phyloP scores from a whole-genome alignment of 345 rosid species.

The Syzygium aqueum region DNA sequence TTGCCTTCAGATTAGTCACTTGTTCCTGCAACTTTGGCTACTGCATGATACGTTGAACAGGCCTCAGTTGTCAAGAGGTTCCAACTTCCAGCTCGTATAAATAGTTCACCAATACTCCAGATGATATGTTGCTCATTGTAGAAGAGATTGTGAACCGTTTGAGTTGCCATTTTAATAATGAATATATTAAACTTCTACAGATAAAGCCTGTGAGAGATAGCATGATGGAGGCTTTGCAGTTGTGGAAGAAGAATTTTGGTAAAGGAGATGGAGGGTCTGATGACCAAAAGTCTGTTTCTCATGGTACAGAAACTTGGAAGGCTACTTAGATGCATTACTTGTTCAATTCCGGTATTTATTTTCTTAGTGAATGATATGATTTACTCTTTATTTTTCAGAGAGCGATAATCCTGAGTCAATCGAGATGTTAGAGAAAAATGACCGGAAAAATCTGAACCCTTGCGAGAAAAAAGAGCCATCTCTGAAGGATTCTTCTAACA shows the following conservation, averaged over 20 bases:
- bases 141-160: not conserved
- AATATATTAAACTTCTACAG: slow-evolving; percentile 26
- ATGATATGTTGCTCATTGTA: not conserved
- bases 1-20: not conserved
- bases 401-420: slow-evolving; percentile 21
- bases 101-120: not conserved
- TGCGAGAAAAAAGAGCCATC: slow-evolving; percentile 31
- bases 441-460: slow-evolving; percentile 28
- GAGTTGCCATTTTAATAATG: not conserved
- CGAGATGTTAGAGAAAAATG: slow-evolving; percentile 33
- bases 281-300: slow-evolving; percentile 52
- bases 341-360: not conserved
- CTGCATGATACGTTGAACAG: not conserved
- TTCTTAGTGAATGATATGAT: not conserved
- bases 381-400: slow-evolving; percentile 15
- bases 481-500: slow-evolving; percentile 39
- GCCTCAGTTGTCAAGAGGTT: not conserved
- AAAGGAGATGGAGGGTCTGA: slow-evolving; percentile 61
- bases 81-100: not conserved
- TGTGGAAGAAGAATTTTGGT: slow-evolving; percentile 83
- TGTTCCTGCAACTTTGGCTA: not conserved
- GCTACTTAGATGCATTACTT: not conserved
- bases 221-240: slow-evolving; percentile 84
- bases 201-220: slow-evolving; percentile 94
- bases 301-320: slow-evolving; percentile 23